phyloP scores from a whole-genome alignment of 139 green algal species.

The Chlorella sp. region DNA sequence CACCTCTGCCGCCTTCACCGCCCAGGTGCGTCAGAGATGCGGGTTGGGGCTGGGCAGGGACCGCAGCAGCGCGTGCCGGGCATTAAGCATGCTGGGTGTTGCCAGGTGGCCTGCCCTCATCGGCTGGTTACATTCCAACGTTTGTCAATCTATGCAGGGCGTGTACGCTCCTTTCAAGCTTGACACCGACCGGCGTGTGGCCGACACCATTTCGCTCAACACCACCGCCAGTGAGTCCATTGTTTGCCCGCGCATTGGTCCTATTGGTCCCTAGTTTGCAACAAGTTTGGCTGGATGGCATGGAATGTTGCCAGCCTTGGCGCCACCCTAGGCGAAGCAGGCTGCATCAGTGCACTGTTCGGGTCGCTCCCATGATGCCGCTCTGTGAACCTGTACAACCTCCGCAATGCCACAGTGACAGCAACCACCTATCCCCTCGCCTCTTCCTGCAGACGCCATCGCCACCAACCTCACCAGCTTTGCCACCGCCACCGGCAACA shows the following conservation, averaged over 20 bases:
- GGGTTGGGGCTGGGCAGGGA: neutral
- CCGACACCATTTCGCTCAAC: neutral
- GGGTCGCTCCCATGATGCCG: too few species aligned
- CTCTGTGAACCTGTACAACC: too few species aligned
- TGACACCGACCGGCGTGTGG: slow-evolving; percentile 13
- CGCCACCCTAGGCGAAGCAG: neutral
- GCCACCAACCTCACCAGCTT: neutral
- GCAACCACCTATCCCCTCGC: neutral
- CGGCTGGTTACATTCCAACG: neutral
- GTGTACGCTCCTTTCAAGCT: slow-evolving; percentile 5
- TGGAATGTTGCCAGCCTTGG: too few species aligned
- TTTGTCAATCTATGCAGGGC: neutral
- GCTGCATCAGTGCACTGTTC: too few species aligned
- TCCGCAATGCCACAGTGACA: neutral
- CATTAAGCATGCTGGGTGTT: neutral
- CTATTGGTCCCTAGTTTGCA: too few species aligned
- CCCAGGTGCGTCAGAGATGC: slow-evolving; percentile 8
- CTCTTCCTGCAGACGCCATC: neutral
- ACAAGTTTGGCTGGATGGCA: too few species aligned
- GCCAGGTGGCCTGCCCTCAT: neutral
- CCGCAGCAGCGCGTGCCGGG: neutral
- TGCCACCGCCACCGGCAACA: neutral
- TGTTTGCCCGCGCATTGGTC: too few species aligned
- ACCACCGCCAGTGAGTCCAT: slow-evolving; percentile 1
- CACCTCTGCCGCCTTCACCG: slow-evolving; percentile 42